Evolutionary conservation across 192 early-diverging fungal genomes (phyloP).

Genomic region (Coemansia sp.): DNA sequence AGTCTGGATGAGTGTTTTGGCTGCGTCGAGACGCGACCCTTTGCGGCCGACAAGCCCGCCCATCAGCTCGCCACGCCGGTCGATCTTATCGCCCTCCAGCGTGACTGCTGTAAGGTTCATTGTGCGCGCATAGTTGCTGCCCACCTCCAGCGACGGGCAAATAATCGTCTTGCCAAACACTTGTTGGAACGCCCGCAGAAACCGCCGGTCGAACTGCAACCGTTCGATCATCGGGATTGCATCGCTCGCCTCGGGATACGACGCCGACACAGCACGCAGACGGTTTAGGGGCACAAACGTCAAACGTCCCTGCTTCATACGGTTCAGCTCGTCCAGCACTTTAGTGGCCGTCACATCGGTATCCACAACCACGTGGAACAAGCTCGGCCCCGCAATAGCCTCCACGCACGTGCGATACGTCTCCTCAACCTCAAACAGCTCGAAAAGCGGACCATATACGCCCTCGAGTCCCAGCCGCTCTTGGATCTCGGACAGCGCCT

Average conservation of each 20-base stretch:
- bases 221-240: conserved; percentile 82
- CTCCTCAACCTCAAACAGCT: conserved; percentile 88
- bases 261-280: conserved; percentile 57
- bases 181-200: conserved; percentile 77
- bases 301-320: conserved; percentile 72
- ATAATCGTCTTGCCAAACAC: conserved; percentile 91
- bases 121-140: conserved; percentile 70
- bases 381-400: conserved; percentile 76
- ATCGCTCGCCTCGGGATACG: conserved; percentile 67
- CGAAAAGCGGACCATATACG: conserved; percentile 87
- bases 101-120: conserved; percentile 84
- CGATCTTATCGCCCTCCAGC: conserved; percentile 87
- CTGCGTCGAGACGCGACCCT: conserved; percentile 71
- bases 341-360: conserved; percentile 83
- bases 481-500: conserved; percentile 66
- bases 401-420: conserved; percentile 83
- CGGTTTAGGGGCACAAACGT: conserved; percentile 97
- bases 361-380: conserved; percentile 97
- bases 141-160: conserved; percentile 78
- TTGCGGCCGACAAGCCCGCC: conserved; percentile 83
- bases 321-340: conserved; percentile 56
- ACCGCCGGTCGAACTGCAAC: conserved; percentile 68
- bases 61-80: conserved; percentile 86
- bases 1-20: conserved; percentile 55
- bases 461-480: conserved; percentile 64